Percentiles rank a stretch among this genome's conserved stretches.
Conservation (phyloP, 495 filamentous ascomycete species). For the Penicilliopsis zonata region DNA sequence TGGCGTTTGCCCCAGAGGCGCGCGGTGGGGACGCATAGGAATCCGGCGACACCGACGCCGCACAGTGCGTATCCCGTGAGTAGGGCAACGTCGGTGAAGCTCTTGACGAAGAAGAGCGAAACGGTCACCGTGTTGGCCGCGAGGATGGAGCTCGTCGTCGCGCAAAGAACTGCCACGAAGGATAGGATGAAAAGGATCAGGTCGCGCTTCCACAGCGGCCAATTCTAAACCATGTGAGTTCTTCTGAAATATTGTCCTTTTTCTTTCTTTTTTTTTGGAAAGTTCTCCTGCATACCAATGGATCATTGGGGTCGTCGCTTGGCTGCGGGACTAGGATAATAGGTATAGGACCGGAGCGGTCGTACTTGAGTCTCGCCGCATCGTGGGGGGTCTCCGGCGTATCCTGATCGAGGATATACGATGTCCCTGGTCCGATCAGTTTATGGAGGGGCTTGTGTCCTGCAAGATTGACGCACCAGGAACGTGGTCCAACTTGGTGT, state of each 20-base stretch:
- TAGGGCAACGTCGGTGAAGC: constrained; percentile 62
- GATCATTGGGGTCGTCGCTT: constrained; percentile 71
- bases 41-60: constrained; percentile 67
- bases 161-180: constrained; percentile 66
- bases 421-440: constrained; percentile 39
- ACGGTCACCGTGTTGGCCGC: constrained; percentile 76
- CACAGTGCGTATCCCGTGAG: constrained; percentile 82
- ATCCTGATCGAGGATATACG: constrained; percentile 48
- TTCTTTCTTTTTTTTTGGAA: too few relatives aligned
- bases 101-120: constrained; percentile 41
- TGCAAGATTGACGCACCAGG: constrained; percentile 44
- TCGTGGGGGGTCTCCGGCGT: constrained; percentile 20
- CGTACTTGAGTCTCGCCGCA: constrained; percentile 52
- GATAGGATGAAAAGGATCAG: constrained; percentile 67
- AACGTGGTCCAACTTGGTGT: constrained; percentile 48
- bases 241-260: too few relatives aligned
- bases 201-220: constrained; percentile 82
- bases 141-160: constrained; percentile 69
- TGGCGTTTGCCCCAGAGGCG: constrained; percentile 89
- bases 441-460: not conserved
- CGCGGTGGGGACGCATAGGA: constrained; percentile 78
- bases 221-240: constrained; percentile 47
- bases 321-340: constrained; percentile 73
- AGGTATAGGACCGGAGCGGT: constrained; percentile 49
- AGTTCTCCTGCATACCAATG: constrained; percentile 37